phyloP scores from a whole-genome alignment of 495 filamentous ascomycete species.

The Margaritispora aquatica region DNA sequence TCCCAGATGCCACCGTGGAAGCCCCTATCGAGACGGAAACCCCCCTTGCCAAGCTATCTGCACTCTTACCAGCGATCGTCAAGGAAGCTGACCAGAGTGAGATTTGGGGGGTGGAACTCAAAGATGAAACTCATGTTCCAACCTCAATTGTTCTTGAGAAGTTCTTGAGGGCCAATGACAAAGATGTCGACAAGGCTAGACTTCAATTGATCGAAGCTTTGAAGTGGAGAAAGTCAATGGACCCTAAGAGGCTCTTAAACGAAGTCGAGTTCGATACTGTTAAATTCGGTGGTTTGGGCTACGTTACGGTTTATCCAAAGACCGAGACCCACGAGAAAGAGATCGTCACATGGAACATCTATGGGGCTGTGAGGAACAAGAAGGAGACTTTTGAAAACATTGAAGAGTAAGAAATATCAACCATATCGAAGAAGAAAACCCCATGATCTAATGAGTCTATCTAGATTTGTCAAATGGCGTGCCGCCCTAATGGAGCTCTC shows the following conservation, averaged over 20 bases:
- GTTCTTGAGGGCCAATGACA: constrained; percentile 82
- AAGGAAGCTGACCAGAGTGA: constrained; percentile 50
- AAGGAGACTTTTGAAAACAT: constrained; percentile 69
- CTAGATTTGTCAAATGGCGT: constrained; percentile 78
- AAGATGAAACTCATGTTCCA: constrained; percentile 51
- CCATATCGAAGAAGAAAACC: too few species aligned
- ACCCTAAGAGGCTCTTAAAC: constrained; percentile 32
- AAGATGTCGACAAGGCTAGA: constrained; percentile 62
- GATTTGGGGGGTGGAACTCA: constrained; percentile 69
- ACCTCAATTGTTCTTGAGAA: constrained; percentile 84
- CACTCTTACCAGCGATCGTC: constrained; percentile 30
- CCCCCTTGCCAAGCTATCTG: constrained; percentile 22
- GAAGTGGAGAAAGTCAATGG: constrained; percentile 66
- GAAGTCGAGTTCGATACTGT: constrained; percentile 28
- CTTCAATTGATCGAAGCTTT: constrained; percentile 72
- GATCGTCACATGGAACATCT: constrained; percentile 79
- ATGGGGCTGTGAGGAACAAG: constrained; percentile 68
- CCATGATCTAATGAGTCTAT: constrained; percentile 13
- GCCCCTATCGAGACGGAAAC: not conserved
- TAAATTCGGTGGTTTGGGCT: constrained; percentile 54
- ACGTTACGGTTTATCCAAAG: constrained; percentile 42
- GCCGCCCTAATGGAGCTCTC: constrained; percentile 81
- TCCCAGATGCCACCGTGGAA: not conserved
- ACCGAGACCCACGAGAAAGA: constrained; percentile 37
- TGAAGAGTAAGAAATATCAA: constrained; percentile 56